phyloP scores from a whole-genome alignment of 2,329 filamentous ascomycete genomes.

The Fusarium dimerum region DNA sequence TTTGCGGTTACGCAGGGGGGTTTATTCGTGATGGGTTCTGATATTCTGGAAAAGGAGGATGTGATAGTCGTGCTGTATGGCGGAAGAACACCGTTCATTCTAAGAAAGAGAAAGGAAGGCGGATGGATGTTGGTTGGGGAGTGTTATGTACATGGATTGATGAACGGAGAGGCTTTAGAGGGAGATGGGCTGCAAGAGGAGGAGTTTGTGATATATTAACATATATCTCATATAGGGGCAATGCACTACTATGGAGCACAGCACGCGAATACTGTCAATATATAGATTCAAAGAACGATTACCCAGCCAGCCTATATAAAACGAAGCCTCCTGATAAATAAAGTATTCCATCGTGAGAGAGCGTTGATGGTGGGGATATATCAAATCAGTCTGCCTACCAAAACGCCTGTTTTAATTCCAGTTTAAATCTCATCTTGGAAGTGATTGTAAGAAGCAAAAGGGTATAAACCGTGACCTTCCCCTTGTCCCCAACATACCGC shows the following conservation, averaged over 20 bases:
- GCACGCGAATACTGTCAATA: too few relatives aligned
- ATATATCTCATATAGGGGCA: not conserved
- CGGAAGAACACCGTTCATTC: conserved; percentile 34
- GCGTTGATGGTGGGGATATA: conserved; percentile 12
- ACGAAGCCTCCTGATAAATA: too few relatives aligned
- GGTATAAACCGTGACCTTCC: conserved; percentile 12
- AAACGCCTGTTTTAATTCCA: conserved; percentile 14
- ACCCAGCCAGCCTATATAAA: too few relatives aligned
- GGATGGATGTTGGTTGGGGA: conserved; percentile 36
- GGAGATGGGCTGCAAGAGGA: conserved; percentile 26
- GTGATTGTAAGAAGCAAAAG: conserved; percentile 24
- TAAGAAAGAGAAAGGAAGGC: conserved; percentile 19
- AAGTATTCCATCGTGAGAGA: too few relatives aligned
- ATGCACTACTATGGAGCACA: too few relatives aligned
- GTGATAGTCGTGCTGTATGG: conserved; percentile 35
- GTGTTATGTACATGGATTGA: conserved; percentile 40
- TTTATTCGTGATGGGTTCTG: conserved; percentile 36
- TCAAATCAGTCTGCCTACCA: conserved; percentile 1
- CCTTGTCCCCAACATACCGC: too few relatives aligned
- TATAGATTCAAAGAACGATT: too few relatives aligned
- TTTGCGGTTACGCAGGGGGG: conserved; percentile 35
- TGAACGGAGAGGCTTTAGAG: conserved; percentile 36
- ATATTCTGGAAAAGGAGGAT: conserved; percentile 32
- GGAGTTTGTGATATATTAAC: conserved; percentile 32
- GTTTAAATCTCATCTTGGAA: conserved; percentile 7